Evolutionary conservation across 306 rosid species (phyloP), one percentile per base, ranked within the genome.

Genomic region (Rosa chinensis): DNA sequence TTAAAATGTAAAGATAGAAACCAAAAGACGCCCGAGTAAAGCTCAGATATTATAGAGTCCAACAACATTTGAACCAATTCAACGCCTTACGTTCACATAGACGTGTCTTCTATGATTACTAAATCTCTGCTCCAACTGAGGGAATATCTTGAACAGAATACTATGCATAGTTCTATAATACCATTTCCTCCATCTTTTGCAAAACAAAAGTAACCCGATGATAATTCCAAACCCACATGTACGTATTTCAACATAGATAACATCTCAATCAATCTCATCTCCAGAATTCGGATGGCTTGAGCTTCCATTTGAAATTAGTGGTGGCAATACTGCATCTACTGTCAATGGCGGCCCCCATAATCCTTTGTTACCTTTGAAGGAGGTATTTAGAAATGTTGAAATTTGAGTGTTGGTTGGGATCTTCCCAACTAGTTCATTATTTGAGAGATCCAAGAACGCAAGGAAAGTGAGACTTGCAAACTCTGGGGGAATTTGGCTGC

Each of bases 141-240:
- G 72, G 13, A 67, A 17, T 39, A 67, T 67, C 49, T 8, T 40
- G 28, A 72, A 50, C 16, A 37, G 8, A 4, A 73, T 0, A 5
- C n/a, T 35, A 23, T 20, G 16, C 48, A 10, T 21, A 10, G 35
- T 28, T 10, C 10, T 12, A 47, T 16, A 72, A 52, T 72, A 52
- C 63, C 47, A 50, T 42, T 72, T 52, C 45, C 64, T 72, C 63
- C 64, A 72, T 72, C 64, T 20, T 23, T 35, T 12, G 20, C 48
- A 52, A 5, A 52, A 35, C 32, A 52, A 4, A 6, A 72, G 76
- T 10, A 48, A 72, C 10, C 32, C 76, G 0, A 72, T 10, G 45
- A 7, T 47, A 5, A 20, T 8, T 32, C 47, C 76, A 18, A 72
- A 59, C 32, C 76, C 64, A 8, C 55, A 42, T 32, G 40, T 10